These are phyloP conservation scores for Daldinia grandis DNA, from an alignment of 495 filamentous ascomycete species.

Conservation along the genomic window DNA sequence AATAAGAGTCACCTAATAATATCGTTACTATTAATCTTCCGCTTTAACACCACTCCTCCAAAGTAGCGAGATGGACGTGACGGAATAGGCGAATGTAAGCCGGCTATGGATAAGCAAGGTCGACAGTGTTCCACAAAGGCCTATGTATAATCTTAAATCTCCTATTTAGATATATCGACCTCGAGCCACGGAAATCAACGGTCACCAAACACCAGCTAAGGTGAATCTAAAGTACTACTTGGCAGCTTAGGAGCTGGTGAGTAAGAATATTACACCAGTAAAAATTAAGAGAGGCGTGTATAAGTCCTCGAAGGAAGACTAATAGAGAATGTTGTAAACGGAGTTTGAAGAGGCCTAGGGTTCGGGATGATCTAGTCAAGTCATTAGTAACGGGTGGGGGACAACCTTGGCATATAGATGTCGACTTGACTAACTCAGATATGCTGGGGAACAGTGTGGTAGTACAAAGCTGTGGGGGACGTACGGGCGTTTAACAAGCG, in stretches of 20 bases:
- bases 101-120: constrained; percentile 9
- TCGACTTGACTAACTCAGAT: constrained; percentile 30
- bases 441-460: constrained; percentile 36
- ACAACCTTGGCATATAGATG: constrained; percentile 30
- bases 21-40: constrained; percentile 23
- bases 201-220: constrained; percentile 6
- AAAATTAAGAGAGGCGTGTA: constrained; percentile 22
- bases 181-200: constrained; percentile 7
- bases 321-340: constrained; percentile 20
- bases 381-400: constrained; percentile 30
- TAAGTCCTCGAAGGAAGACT: constrained; percentile 5
- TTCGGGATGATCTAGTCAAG: constrained; percentile 23
- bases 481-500: constrained; percentile 30
- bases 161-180: constrained; percentile 17
- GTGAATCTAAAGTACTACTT: constrained; percentile 9
- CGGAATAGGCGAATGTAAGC: constrained; percentile 14
- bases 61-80: constrained; percentile 23
- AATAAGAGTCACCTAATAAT: constrained; percentile 18
- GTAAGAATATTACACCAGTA: constrained; percentile 20
- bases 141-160: constrained; percentile 19
- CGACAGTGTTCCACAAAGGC: constrained; percentile 23
- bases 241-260: constrained; percentile 8
- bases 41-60: constrained; percentile 22
- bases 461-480: constrained; percentile 38
- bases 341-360: constrained; percentile 24